These are phyloP conservation scores for Musa itinerans DNA, from an alignment of 176 grass and related monocot species.

Conservation along the genomic window DNA sequence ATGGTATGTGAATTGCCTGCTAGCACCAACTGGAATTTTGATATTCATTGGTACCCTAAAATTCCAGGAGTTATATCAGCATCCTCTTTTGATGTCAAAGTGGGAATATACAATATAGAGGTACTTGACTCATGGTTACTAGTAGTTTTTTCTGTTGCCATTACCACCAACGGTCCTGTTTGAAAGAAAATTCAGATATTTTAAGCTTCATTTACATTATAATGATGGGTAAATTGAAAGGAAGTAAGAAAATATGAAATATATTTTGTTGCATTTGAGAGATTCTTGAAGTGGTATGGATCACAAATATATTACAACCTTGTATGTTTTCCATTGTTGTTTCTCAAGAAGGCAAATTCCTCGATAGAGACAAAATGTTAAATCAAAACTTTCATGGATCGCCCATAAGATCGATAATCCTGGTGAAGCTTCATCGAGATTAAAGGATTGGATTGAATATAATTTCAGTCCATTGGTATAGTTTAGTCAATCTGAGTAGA, in stretches of 20 bases:
- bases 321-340: background rate
- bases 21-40: conserved; percentile 87
- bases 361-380: background rate
- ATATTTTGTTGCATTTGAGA: background rate
- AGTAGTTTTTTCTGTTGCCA: background rate
- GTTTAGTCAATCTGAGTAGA: background rate
- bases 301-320: background rate
- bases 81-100: conserved; percentile 90
- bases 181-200: background rate
- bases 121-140: conserved; percentile 19
- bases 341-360: background rate
- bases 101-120: conserved; percentile 90
- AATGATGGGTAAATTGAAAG: background rate
- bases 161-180: background rate
- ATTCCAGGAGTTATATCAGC: conserved; percentile 86
- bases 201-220: no score
- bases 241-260: background rate
- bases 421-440: background rate
- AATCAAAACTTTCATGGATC: background rate
- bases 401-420: background rate
- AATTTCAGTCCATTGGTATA: background rate
- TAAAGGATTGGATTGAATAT: background rate
- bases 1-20: conserved; percentile 85
- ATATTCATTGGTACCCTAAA: conserved; percentile 94
- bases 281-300: background rate